These are phyloP conservation scores for Dalbergia oliveri DNA, from an alignment of 306 rosid genomes.

Conservation along the genomic window DNA sequence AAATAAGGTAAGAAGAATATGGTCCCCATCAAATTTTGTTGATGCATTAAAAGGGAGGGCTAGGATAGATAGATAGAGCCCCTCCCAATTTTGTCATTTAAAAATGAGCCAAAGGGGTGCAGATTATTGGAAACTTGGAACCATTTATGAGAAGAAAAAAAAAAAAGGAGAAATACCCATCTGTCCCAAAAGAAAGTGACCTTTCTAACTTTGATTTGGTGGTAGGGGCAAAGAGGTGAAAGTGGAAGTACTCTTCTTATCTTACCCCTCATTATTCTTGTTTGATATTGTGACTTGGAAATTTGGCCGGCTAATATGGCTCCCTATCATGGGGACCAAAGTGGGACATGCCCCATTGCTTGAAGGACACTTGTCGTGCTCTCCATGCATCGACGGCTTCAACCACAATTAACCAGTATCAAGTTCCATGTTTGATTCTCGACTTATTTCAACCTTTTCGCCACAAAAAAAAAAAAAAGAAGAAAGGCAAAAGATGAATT, in stretches of 20 bases:
- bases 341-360: constrained; percentile 32
- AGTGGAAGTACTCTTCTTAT: constrained; percentile 3
- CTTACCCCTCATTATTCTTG: constrained; percentile 43
- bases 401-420: constrained; percentile 15
- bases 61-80: background rate
- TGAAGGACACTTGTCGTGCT: constrained; percentile 42
- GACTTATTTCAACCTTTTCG: background rate
- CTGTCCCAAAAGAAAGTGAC: constrained; percentile 43
- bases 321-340: constrained; percentile 59
- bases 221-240: constrained; percentile 46
- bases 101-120: constrained; percentile 14
- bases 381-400: constrained; percentile 37
- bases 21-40: constrained; percentile 15
- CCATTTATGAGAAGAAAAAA: constrained; percentile 22
- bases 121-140: constrained; percentile 14
- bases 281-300: constrained; percentile 49
- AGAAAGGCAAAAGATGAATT: background rate
- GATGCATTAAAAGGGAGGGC: constrained; percentile 32
- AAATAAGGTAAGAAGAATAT: constrained; percentile 39
- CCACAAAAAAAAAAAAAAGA: background rate
- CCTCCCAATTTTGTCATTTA: background rate
- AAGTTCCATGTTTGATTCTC: constrained; percentile 37
- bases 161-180: background rate
- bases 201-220: constrained; percentile 41
- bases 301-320: constrained; percentile 51